Evolutionary conservation across 2,329 filamentous ascomycete genomes (phyloP).

Genomic region (Knoxdaviesia proteae): DNA sequence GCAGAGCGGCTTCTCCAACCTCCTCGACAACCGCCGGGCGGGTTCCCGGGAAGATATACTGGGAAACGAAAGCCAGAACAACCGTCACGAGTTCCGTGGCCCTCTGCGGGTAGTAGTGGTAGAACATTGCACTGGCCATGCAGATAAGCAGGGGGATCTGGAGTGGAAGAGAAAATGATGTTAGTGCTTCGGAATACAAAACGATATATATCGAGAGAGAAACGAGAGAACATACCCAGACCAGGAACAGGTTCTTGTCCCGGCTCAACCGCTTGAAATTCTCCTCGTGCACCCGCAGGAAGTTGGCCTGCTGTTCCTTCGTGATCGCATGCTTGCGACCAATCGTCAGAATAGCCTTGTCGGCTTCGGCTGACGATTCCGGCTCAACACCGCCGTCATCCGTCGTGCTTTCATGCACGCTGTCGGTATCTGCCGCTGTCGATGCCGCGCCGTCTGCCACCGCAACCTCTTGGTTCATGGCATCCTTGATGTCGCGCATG

Average conservation of each 20-base stretch:
- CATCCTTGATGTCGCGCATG: slow-evolving; percentile 2
- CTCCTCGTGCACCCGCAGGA: slow-evolving; percentile 37
- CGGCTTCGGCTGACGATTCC: slow-evolving; percentile 18
- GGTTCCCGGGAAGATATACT: slow-evolving; percentile 6
- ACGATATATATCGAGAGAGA: not conserved
- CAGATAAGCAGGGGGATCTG: slow-evolving; percentile 20
- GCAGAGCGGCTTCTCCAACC: slow-evolving; percentile 1
- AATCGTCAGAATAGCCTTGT: slow-evolving; percentile 29
- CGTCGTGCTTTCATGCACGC: slow-evolving; percentile 15
- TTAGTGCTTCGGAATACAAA: slow-evolving; percentile 5
- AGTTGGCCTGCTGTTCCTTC: slow-evolving; percentile 41
- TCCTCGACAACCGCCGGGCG: slow-evolving; percentile 4
- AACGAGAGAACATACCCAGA: slow-evolving; percentile 32
- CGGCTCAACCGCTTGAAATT: slow-evolving; percentile 42
- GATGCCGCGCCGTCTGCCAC: slow-evolving; percentile 18
- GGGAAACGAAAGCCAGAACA: slow-evolving; percentile 1
- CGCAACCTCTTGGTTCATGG: slow-evolving; percentile 14
- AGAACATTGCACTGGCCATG: slow-evolving; percentile 19
- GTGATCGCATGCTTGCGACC: slow-evolving; percentile 43
- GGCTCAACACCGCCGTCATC: slow-evolving; percentile 17
- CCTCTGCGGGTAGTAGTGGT: slow-evolving; percentile 17
- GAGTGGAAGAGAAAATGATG: not conserved
- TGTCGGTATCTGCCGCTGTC: slow-evolving; percentile 15
- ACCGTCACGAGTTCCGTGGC: slow-evolving; percentile 5
- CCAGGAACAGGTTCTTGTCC: slow-evolving; percentile 45